These are phyloP conservation scores for Aspergillus ustus DNA, from an alignment of 2,329 filamentous ascomycete species.

Conservation along the genomic window DNA sequence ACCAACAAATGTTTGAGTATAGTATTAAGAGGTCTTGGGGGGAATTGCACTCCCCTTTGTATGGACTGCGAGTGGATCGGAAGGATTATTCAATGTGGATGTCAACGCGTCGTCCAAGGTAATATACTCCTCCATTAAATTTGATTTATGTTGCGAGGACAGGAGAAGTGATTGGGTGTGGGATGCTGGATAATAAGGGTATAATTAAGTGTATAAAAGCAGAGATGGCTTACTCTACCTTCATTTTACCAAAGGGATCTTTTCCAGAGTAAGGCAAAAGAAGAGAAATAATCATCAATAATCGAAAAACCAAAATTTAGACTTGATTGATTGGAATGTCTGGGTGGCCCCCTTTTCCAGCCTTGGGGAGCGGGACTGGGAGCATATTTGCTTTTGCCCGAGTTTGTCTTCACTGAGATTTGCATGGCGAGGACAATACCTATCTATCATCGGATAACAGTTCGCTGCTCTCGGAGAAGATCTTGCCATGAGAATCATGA, in stretches of 20 bases:
- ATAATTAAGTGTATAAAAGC: neutral
- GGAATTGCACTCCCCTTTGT: neutral
- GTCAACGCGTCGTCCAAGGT: neutral
- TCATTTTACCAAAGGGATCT: neutral
- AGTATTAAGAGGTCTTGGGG: neutral
- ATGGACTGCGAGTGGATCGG: neutral
- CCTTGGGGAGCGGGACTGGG: neutral
- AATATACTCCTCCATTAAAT: neutral
- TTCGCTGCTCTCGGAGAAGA: neutral
- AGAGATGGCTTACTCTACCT: neutral
- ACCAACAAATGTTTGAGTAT: neutral
- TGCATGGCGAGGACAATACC: neutral
- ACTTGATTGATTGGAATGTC: neutral
- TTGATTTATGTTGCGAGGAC: neutral
- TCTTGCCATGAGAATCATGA: neutral
- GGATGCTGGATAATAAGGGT: neutral
- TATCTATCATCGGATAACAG: neutral
- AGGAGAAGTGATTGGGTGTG: neutral
- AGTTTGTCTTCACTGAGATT: neutral
- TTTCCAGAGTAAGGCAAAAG: neutral
- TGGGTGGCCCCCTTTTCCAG: constrained; percentile 22
- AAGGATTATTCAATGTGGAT: neutral
- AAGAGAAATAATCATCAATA: neutral
- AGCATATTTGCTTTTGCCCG: neutral
- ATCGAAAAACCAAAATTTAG: neutral